Conservation (phyloP, 257 asterid genomes). For the Ballota nigra region DNA sequence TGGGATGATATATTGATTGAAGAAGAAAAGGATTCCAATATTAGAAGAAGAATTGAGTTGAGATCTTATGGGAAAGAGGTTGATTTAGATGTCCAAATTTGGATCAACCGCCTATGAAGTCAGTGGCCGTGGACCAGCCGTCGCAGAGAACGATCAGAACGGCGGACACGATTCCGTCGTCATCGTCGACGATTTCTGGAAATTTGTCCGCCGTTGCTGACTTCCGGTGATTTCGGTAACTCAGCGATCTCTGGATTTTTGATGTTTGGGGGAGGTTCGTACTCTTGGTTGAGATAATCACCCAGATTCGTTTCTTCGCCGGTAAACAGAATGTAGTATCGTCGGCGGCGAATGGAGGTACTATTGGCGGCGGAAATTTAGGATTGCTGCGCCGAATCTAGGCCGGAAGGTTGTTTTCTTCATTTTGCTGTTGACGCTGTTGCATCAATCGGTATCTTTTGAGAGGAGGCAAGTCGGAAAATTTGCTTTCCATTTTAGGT, state of each 20-base stretch:
- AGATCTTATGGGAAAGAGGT: too few relatives aligned
- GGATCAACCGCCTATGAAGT: too few relatives aligned
- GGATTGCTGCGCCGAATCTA: constrained; percentile 37
- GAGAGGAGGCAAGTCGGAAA: constrained; percentile 59
- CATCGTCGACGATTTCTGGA: constrained; percentile 19
- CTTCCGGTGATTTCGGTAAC: background rate
- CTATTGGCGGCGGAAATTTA: too few relatives aligned
- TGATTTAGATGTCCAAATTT: too few relatives aligned
- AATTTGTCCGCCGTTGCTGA: background rate
- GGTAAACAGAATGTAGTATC: constrained; percentile 62
- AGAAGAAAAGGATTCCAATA: too few relatives aligned
- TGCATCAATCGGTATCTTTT: constrained; percentile 65
- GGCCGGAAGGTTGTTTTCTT: constrained; percentile 47
- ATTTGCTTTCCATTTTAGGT: constrained; percentile 40
- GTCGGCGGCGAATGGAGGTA: background rate
- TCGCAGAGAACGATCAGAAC: constrained; percentile 87
- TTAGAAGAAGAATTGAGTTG: too few relatives aligned
- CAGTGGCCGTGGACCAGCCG: constrained; percentile 88
- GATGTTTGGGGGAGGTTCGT: constrained; percentile 11
- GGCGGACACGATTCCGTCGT: constrained; percentile 74
- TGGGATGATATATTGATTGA: too few relatives aligned
- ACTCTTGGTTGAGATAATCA: constrained; percentile 51
- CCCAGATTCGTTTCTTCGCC: constrained; percentile 78
- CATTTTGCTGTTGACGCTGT: constrained; percentile 8
- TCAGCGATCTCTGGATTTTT: constrained; percentile 1